phyloP scores from a whole-genome alignment of 2,329 filamentous ascomycete species.

The Fusarium sp. region DNA sequence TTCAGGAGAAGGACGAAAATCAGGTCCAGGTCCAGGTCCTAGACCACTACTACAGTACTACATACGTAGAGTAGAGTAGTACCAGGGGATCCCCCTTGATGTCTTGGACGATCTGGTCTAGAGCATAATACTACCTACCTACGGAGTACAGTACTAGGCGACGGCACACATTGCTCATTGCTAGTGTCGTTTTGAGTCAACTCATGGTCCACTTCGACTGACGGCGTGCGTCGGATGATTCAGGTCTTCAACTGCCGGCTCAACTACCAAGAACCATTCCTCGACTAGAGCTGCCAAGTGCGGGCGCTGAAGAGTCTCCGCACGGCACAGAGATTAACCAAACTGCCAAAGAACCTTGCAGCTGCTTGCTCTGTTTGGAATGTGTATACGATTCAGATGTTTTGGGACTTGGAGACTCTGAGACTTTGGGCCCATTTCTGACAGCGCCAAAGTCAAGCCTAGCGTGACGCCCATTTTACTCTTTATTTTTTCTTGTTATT shows the following conservation, averaged over 20 bases:
- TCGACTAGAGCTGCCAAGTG: conserved; percentile 1
- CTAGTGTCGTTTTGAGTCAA: neutral
- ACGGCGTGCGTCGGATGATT: neutral
- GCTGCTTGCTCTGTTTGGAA: no score
- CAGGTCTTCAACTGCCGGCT: neutral
- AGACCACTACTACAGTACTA: neutral
- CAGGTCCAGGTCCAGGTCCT: neutral
- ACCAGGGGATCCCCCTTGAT: neutral
- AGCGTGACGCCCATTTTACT: no score
- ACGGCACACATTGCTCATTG: no score
- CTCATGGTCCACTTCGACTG: neutral
- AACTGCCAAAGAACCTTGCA: no score
- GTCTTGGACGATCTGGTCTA: neutral
- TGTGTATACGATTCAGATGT: no score
- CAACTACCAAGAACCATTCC: neutral
- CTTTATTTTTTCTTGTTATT: no score
- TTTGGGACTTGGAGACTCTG: no score
- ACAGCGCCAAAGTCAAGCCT: neutral
- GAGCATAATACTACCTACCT: no score
- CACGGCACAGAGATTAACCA: no score
- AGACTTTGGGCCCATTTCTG: no score
- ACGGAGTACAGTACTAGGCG: no score
- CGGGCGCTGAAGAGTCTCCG: neutral
- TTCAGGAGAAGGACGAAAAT: conserved; percentile 2
- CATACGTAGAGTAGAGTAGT: no score